Conservation (phyloP, 352 stramenopile species). For the Salisapilia sapeloensis region DNA sequence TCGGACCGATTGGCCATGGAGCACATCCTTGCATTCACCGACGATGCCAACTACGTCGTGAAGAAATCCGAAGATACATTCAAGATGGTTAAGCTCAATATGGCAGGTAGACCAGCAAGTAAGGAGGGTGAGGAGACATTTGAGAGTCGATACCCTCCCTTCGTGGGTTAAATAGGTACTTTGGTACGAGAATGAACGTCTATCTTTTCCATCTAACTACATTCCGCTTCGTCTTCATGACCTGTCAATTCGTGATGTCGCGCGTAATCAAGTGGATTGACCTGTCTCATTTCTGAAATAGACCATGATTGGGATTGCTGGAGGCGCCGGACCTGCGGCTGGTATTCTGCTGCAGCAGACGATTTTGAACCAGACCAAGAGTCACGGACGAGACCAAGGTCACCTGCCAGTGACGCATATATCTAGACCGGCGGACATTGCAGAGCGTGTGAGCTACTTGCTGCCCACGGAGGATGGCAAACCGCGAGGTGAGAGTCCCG, state of each 20-base stretch:
- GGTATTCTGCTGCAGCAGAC: conserved; percentile 56
- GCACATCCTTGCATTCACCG: conserved; percentile 5
- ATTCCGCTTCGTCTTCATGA: no score
- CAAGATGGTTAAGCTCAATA: no score
- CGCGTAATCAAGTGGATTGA: no score
- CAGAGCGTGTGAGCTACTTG: conserved; percentile 46
- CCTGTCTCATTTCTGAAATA: neutral
- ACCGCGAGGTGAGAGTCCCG: conserved; percentile 53
- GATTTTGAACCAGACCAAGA: conserved; percentile 54
- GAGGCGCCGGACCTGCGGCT: conserved; percentile 45
- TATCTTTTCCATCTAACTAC: no score
- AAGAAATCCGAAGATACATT: conserved; percentile 22
- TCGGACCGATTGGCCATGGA: conserved; percentile 19
- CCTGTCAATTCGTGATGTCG: no score
- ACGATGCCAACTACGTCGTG: conserved; percentile 24
- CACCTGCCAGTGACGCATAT: conserved; percentile 56
- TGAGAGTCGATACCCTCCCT: no score
- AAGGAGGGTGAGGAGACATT: no score
- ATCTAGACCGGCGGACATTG: conserved; percentile 60
- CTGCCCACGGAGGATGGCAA: conserved; percentile 5
- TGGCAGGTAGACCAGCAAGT: no score
- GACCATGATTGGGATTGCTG: conserved; percentile 46
- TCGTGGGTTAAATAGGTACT: no score
- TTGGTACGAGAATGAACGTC: no score
- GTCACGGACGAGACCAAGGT: conserved; percentile 35